A percentile compares a stretch with the other conserved stretches of the same genome.
Evolutionary conservation across 331 rosid species (phyloP).

Genomic region (Malus hybrid): DNA sequence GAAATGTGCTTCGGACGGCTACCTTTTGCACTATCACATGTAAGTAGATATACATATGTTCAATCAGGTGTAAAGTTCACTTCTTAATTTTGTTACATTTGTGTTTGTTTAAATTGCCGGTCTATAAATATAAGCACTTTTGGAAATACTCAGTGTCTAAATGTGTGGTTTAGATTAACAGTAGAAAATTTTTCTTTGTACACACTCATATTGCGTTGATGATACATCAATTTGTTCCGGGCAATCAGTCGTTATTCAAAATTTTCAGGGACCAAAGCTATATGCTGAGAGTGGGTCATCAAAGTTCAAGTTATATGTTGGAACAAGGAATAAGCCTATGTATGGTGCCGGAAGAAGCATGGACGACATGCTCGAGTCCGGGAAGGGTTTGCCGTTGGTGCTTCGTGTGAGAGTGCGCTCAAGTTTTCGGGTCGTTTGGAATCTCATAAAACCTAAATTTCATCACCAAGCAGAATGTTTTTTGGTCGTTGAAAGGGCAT

Average conservation of each 20-base stretch:
- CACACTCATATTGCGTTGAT: neutral
- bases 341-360: conserved; percentile 92
- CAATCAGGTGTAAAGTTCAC: no score
- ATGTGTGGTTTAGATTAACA: neutral
- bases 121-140: no score
- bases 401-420: conserved; percentile 35
- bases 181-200: no score
- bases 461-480: conserved; percentile 50
- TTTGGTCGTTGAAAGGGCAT: conserved; percentile 35
- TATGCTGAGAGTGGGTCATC: conserved; percentile 66
- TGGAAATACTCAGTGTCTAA: neutral
- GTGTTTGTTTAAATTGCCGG: neutral
- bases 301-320: conserved; percentile 30
- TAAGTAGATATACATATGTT: conserved; percentile 14
- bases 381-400: conserved; percentile 45
- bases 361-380: conserved; percentile 72
- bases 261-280: conserved; percentile 41
- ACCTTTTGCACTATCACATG: conserved; percentile 55
- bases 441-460: conserved; percentile 44
- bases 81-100: neutral
- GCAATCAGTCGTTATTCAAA: neutral
- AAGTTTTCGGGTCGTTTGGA: conserved; percentile 40
- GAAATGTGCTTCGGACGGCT: conserved; percentile 58
- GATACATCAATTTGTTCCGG: neutral
- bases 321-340: conserved; percentile 54